A percentile compares a stretch with the other conserved stretches of the same genome.
Evolutionary conservation across 2,329 filamentous ascomycete genomes (phyloP).

Genomic region (Cladosporium colombiae): DNA sequence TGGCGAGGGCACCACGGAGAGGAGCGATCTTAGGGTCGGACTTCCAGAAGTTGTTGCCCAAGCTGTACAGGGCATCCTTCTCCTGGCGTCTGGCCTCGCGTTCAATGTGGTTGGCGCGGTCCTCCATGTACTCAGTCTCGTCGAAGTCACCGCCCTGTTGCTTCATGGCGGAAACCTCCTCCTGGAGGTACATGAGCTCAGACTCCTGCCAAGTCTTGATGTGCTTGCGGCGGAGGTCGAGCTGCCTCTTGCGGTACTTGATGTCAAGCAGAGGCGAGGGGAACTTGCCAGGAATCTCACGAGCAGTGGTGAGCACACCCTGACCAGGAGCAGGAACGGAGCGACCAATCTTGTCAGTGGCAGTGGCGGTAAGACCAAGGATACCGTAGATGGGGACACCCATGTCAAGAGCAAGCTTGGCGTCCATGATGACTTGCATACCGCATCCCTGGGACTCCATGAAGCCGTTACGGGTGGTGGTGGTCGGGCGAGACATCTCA

Average conservation of each 20-base stretch:
- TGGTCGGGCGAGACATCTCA: conserved; percentile 98
- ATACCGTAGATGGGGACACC: conserved; percentile 97
- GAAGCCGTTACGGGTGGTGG: conserved; percentile 94
- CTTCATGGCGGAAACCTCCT: conserved; percentile 91
- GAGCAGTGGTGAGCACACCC: conserved; percentile 93
- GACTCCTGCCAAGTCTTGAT: conserved; percentile 97
- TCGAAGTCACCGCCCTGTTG: conserved; percentile 71
- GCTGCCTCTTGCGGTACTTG: conserved; percentile 93
- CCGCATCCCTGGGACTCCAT: conserved; percentile 99
- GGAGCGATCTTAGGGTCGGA: conserved; percentile 90
- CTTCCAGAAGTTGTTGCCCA: conserved; percentile 99
- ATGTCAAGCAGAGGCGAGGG: conserved; percentile 95
- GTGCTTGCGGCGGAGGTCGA: conserved; percentile 89
- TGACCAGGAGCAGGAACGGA: conserved; percentile 95
- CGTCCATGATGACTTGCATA: conserved; percentile 98
- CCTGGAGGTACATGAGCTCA: conserved; percentile 87
- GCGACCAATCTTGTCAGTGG: conserved; percentile 98
- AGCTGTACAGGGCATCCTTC: conserved; percentile 86
- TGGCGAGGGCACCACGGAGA: conserved; percentile 90
- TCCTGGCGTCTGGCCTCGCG: conserved; percentile 85
- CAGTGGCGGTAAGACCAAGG: conserved; percentile 88
- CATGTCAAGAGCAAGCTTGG: conserved; percentile 94
- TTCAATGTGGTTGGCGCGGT: conserved; percentile 83
- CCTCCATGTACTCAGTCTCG: conserved; percentile 80
- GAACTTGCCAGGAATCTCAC: conserved; percentile 87